These are phyloP conservation scores for Carallia pectinifolia DNA, from an alignment of 345 rosid genomes.

Conservation along the genomic window DNA sequence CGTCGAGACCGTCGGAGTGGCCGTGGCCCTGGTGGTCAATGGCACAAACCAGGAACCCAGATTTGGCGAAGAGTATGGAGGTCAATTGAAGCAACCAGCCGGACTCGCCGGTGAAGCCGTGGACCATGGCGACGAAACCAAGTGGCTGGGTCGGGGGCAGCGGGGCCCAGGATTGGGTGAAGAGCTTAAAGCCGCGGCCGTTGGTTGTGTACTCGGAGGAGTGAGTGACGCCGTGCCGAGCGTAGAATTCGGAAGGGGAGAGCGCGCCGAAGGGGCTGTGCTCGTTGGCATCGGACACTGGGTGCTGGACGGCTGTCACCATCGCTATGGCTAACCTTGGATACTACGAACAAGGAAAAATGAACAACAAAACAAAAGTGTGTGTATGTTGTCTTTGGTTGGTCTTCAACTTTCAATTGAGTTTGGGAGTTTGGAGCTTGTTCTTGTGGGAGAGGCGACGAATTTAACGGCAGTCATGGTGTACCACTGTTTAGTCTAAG, in stretches of 20 bases:
- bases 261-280: slow-evolving; percentile 64
- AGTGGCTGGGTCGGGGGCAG: slow-evolving; percentile 43
- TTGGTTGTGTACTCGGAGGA: slow-evolving; percentile 70
- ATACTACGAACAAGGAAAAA: neutral
- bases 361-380: no score
- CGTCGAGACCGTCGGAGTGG: slow-evolving; percentile 58
- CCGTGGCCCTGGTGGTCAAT: slow-evolving; percentile 99
- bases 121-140: slow-evolving; percentile 78
- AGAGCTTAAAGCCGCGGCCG: slow-evolving; percentile 67
- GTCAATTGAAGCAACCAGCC: slow-evolving; percentile 79
- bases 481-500: no score
- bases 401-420: no score
- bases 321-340: neutral
- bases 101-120: slow-evolving; percentile 91
- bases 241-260: slow-evolving; percentile 67
- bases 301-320: slow-evolving; percentile 49
- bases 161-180: slow-evolving; percentile 90
- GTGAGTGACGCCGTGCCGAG: slow-evolving; percentile 66
- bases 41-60: slow-evolving; percentile 77
- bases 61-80: slow-evolving; percentile 68
- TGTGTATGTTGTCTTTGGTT: neutral
- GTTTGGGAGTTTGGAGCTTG: no score
- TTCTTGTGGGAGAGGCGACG: no score
- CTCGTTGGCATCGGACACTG: slow-evolving; percentile 64
- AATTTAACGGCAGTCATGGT: no score